phyloP scores from a whole-genome alignment of 352 stramenopile species.

The Globisporangium apiculatum region DNA sequence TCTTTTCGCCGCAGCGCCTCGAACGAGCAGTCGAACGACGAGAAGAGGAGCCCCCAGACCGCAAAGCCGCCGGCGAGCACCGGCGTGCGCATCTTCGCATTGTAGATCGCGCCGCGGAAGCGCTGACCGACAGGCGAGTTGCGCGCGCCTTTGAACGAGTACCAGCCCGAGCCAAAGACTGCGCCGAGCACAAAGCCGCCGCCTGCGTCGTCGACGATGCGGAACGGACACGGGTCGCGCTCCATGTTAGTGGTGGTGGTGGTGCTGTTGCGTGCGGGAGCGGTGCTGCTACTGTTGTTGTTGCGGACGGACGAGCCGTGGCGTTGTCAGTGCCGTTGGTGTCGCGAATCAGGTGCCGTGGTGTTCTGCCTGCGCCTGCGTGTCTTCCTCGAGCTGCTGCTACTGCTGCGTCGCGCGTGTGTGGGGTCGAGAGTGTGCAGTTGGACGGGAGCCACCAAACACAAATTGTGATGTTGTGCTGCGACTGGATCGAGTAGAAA shows the following conservation, averaged over 20 bases:
- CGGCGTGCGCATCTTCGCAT: constrained; percentile 92
- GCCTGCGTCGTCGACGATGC: constrained; percentile 98
- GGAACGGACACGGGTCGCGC: constrained; percentile 96
- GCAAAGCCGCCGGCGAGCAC: constrained; percentile 92
- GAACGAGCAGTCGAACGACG: constrained; percentile 96
- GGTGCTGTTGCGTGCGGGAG: background rate
- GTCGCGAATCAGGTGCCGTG: background rate
- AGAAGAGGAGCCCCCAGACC: constrained; percentile 97
- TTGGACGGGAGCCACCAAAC: background rate
- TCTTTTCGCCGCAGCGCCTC: constrained; percentile 97
- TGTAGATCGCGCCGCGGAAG: constrained; percentile 88
- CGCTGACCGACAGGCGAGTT: constrained; percentile 91
- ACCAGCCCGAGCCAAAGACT: constrained; percentile 94
- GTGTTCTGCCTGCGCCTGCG: no score
- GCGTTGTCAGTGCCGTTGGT: background rate
- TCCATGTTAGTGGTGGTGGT: constrained; percentile 33
- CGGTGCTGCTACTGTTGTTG: background rate
- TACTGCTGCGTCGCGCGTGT: background rate
- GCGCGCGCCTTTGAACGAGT: constrained; percentile 93
- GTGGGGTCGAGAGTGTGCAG: background rate
- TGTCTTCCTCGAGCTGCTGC: background rate
- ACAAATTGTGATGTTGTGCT: background rate
- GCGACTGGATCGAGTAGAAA: background rate
- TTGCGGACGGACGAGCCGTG: background rate
- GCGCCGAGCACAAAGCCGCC: constrained; percentile 96